phyloP scores from a whole-genome alignment of 768 basidiomycete species.

The Saitozyma sp. region DNA sequence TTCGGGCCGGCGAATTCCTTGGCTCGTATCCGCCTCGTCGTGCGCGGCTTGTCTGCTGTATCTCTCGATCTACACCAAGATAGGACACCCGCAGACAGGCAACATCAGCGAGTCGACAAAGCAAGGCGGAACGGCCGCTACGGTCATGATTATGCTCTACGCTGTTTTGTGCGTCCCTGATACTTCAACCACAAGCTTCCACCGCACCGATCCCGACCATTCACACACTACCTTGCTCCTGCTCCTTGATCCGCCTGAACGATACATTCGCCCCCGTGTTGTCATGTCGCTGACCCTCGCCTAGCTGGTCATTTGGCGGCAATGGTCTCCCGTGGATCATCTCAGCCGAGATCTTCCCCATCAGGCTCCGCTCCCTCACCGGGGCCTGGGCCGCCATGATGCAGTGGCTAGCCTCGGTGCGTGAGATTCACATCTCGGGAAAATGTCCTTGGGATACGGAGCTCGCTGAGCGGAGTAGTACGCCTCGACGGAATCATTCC shows the following conservation, averaged over 20 bases:
- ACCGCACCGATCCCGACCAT: too few relatives aligned
- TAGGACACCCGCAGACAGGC: constrained; percentile 49
- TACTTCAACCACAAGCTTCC: too few relatives aligned
- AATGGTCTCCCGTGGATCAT: constrained; percentile 60
- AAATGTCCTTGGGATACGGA: background rate
- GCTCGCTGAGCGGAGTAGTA: constrained; percentile 30
- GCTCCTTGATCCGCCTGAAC: background rate
- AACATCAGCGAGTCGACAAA: constrained; percentile 15
- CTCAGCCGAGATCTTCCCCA: constrained; percentile 48
- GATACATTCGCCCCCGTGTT: background rate
- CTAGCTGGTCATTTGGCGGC: constrained; percentile 38
- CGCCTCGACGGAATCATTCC: constrained; percentile 48
- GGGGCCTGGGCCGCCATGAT: constrained; percentile 33
- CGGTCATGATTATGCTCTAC: constrained; percentile 43
- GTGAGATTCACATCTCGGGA: background rate
- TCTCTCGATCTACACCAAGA: constrained; percentile 57
- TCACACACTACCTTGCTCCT: too few relatives aligned
- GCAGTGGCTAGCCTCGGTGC: constrained; percentile 25
- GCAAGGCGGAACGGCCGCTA: constrained; percentile 40
- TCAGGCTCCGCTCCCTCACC: constrained; percentile 33
- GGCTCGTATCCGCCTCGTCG: constrained; percentile 56
- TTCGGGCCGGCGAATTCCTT: constrained; percentile 55
- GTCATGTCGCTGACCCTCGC: background rate
- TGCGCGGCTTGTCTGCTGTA: constrained; percentile 57
- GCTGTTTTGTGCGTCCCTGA: constrained; percentile 52